Evolutionary conservation across 2,329 filamentous ascomycete genomes (phyloP).

Genomic region (Colletotrichum gloeosporioides): DNA sequence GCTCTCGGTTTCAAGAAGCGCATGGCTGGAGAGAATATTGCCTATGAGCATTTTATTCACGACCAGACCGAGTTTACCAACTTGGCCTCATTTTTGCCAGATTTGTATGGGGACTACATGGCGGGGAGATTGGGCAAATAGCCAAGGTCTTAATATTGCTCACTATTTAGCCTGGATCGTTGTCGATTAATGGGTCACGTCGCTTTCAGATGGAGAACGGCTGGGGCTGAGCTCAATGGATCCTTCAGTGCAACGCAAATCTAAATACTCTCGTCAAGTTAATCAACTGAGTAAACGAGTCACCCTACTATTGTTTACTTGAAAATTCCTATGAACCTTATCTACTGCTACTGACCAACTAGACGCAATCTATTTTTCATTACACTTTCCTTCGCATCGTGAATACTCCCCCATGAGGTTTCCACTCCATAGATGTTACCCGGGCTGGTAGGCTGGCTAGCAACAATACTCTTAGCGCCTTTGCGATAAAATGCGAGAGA

Average conservation of each 20-base stretch:
- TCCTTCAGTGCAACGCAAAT: not conserved
- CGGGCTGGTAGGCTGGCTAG: not conserved
- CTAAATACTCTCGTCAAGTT: not conserved
- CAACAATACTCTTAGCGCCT: rapidly evolving
- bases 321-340: not conserved
- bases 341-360: not conserved
- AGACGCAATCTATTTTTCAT: not conserved
- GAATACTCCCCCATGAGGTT: not conserved
- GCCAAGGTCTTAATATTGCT: not conserved
- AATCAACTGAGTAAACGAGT: not conserved
- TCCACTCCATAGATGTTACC: not conserved
- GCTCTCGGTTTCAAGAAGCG: slow-evolving; percentile 4
- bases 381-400: not conserved
- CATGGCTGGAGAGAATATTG: slow-evolving; percentile 6
- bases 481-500: not conserved
- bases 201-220: not conserved
- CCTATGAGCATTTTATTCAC: slow-evolving; percentile 17
- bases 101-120: slow-evolving; percentile 1
- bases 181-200: not conserved
- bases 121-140: not conserved
- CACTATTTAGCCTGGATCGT: not conserved
- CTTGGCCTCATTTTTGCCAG: slow-evolving; percentile 4
- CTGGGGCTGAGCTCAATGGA: not conserved
- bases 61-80: slow-evolving; percentile 19
- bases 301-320: not conserved